These are phyloP conservation scores for Adansonia rubrostipa DNA, from an alignment of 441 rosid species.

Conservation along the genomic window DNA sequence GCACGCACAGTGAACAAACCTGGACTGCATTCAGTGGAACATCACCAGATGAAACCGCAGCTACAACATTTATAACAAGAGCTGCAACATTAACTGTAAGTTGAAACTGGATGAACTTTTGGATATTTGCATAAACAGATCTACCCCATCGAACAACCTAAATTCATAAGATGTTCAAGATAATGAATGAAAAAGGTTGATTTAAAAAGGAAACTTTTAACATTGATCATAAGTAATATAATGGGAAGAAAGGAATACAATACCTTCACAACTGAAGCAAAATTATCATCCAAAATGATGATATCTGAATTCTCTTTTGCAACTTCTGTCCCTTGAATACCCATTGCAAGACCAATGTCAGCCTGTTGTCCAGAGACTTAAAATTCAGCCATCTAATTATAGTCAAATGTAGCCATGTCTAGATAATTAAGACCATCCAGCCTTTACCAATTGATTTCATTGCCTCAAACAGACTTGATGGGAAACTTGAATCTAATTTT, in stretches of 20 bases:
- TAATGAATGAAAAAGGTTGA: not conserved
- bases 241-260: constrained; percentile 23
- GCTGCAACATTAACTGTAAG: constrained; percentile 98
- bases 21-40: constrained; percentile 98
- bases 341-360: constrained; percentile 98
- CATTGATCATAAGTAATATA: not conserved
- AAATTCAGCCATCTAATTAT: not conserved
- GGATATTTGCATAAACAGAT: constrained; percentile 97
- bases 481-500: not conserved
- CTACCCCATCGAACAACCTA: constrained; percentile 99
- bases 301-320: constrained; percentile 98
- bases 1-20: constrained; percentile 44
- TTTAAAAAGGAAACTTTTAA: not conserved
- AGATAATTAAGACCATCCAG: not conserved
- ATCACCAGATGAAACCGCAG: constrained; percentile 91
- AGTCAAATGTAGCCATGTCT: not conserved
- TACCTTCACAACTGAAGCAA: constrained; percentile 94
- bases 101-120: constrained; percentile 99
- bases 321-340: constrained; percentile 97
- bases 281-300: constrained; percentile 90
- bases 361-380: constrained; percentile 58
- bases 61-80: constrained; percentile 87
- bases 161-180: constrained; percentile 14
- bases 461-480: too few species aligned
- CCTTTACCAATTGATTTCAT: not conserved